Conservation (phyloP, 2,329 filamentous ascomycete genomes). For the Graphiopsis chlorocephala region DNA sequence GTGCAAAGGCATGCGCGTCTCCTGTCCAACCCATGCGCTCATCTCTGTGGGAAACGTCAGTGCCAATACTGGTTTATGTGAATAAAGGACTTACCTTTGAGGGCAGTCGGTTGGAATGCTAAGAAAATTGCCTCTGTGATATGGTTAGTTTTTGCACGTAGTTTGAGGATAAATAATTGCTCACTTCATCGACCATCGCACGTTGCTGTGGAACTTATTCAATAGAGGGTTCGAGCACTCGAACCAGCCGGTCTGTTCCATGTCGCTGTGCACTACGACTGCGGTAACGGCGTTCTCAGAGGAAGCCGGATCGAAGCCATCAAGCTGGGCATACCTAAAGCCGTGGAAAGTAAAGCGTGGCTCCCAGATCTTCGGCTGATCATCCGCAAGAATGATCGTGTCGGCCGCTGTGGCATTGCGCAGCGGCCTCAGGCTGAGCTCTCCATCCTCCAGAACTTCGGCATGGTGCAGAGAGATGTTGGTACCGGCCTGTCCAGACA, state of each 20-base stretch:
- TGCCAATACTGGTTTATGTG: neutral
- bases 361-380: conserved; percentile 37
- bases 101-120: conserved; percentile 58
- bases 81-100: conserved; percentile 30
- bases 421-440: conserved; percentile 44
- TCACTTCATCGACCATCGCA: conserved; percentile 53
- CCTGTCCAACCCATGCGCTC: conserved; percentile 57
- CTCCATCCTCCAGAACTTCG: conserved; percentile 53
- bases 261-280: conserved; percentile 52
- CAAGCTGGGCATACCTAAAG: conserved; percentile 52
- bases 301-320: conserved; percentile 42
- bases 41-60: conserved; percentile 36
- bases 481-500: conserved; percentile 38
- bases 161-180: neutral
- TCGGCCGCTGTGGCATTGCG: conserved; percentile 45
- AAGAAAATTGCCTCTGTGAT: conserved; percentile 52
- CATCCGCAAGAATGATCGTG: conserved; percentile 36
- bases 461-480: conserved; percentile 52
- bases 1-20: conserved; percentile 50
- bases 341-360: conserved; percentile 54
- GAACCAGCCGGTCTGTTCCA: conserved; percentile 51
- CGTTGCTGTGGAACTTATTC: conserved; percentile 56
- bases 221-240: conserved; percentile 51
- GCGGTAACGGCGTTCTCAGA: conserved; percentile 31
- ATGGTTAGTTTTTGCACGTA: neutral